Conservation (phyloP, 345 rosid genomes). For the Physaria fendleri region DNA sequence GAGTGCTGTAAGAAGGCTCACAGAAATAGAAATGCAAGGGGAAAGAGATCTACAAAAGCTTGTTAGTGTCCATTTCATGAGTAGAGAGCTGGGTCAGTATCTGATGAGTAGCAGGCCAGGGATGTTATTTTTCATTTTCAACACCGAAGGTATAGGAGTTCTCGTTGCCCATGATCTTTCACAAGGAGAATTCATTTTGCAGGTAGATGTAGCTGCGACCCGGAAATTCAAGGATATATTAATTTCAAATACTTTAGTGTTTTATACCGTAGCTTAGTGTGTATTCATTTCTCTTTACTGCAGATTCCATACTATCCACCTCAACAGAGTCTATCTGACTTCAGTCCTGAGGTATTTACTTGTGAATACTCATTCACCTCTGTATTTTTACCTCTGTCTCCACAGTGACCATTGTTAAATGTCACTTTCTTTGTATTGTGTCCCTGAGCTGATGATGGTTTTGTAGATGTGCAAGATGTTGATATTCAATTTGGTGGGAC, state of each 20-base stretch:
- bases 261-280: not conserved
- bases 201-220: conserved; percentile 42
- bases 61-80: conserved; percentile 79
- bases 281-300: conserved; percentile 7
- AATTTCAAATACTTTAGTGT: too few species aligned
- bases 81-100: conserved; percentile 70
- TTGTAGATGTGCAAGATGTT: conserved; percentile 80
- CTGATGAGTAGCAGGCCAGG: conserved; percentile 69
- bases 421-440: conserved; percentile 3
- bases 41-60: conserved; percentile 83
- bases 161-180: conserved; percentile 91
- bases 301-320: conserved; percentile 95
- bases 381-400: not conserved
- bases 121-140: conserved; percentile 88
- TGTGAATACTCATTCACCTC: not conserved
- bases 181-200: conserved; percentile 87
- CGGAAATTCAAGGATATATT: too few species aligned
- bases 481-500: conserved; percentile 75
- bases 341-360: conserved; percentile 61
- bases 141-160: conserved; percentile 81
- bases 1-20: conserved; percentile 62
- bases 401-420: not conserved
- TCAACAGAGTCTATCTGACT: conserved; percentile 74
- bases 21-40: conserved; percentile 58
- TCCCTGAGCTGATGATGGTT: conserved; percentile 36